Evolutionary conservation across 768 basidiomycete species (phyloP).

Genomic region (Termitomyces sp.): DNA sequence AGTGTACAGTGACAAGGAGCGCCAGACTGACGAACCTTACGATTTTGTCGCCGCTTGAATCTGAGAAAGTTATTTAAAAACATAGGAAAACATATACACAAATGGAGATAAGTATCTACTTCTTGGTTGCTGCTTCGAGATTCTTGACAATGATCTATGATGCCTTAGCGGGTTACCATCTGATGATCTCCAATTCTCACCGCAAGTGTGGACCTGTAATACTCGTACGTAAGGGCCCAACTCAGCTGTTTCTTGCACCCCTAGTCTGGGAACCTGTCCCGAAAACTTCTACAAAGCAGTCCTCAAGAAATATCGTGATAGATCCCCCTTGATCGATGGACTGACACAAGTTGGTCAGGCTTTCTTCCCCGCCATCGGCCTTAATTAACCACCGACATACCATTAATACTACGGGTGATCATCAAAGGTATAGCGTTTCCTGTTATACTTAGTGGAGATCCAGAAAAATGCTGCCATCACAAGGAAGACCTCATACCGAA

Average conservation of each 20-base stretch:
- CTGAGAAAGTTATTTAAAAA: neutral
- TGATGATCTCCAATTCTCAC: neutral
- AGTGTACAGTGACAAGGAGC: neutral
- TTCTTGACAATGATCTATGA: neutral
- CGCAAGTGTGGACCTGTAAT: neutral
- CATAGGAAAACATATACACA: neutral
- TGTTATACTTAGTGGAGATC: slow-evolving; percentile 18
- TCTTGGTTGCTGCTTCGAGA: neutral
- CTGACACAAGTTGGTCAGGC: slow-evolving; percentile 11
- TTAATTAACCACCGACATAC: slow-evolving; percentile 23
- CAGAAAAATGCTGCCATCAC: slow-evolving; percentile 27
- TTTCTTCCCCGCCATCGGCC: slow-evolving; percentile 25
- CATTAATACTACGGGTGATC: slow-evolving; percentile 17
- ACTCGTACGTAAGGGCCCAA: slow-evolving; percentile 2
- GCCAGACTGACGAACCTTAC: neutral
- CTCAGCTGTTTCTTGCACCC: slow-evolving; percentile 1
- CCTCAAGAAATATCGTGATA: slow-evolving; percentile 10
- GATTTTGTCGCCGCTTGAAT: neutral
- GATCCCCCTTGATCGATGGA: slow-evolving; percentile 14
- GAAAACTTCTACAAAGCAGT: slow-evolving; percentile 8
- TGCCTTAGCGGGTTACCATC: neutral
- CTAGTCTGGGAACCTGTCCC: slow-evolving; percentile 1
- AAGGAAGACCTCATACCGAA: slow-evolving; percentile 27
- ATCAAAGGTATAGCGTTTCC: slow-evolving; percentile 15
- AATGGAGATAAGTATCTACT: neutral